Base-by-base conservation (phyloP, 2,329 filamentous ascomycete species). In the Trichoderma polysporum region DNA sequence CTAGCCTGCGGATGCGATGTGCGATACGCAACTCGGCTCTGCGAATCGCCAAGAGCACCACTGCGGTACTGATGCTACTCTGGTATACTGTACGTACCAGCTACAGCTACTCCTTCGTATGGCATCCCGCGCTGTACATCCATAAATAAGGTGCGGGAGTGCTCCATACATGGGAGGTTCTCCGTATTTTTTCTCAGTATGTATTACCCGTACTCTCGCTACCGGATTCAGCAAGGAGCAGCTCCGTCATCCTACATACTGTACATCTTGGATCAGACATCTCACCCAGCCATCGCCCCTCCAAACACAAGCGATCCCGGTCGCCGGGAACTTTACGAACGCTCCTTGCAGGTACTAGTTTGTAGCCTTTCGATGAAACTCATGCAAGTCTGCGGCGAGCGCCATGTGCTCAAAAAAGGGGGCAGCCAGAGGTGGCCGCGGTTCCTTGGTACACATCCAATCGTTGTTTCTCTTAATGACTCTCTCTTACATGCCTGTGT, bases 241-340 rank as follows among this genome's bases (percentile, higher is more conserved):
- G 33, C 53, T 50, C 45, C 54, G 27, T 33, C 45, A 58, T 66
- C 41, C 53, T 58, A 37, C 41, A 58, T 58, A 39, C 37, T 66
- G 53, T 58, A 37, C 41, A 58, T 58, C 52, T 49, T 66, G 53
- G 53, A 66, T 66, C 54, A 52, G 45, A 66, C 35, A 52, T 45
- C 49, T 63, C 27, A 15, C 54, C 45, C 53, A 33, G 45, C 41
- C 37, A 58, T 58, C 62, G 33, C 29, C 41, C 62, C 53, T 33
- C 60, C 62, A 27, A 29, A 31, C 47, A 52, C 52, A 45, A 25
- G 53, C 25, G 54, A 66, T 57, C 62, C 62, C 29, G 39, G 62
- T 65, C 62, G 52, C 35, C 52, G 62, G 62, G 50, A 65, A 50
- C 52, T 57, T 65, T 56, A 54, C 62, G 62, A 54, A 58, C 63